Evolutionary conservation across 2,329 filamentous ascomycete species (phyloP), one percentile per base, ranked within the genome.

Genomic region (Pseudocercospora vitis): DNA sequence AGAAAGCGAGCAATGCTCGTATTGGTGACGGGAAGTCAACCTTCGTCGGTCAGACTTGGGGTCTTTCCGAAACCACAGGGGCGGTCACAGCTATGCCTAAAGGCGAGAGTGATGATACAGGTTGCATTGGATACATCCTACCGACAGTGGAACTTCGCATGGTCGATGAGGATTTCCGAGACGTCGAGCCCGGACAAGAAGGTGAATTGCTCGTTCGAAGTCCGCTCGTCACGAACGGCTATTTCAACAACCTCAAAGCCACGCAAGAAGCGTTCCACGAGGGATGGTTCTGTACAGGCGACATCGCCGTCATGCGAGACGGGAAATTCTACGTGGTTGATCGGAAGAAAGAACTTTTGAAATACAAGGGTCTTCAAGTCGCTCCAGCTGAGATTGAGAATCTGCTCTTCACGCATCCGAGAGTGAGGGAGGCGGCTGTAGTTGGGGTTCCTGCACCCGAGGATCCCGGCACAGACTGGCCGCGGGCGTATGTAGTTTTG

Each of bases 321-420:
- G 88, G 87, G n/a, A 88, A 94, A 65, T 89, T 95, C 64, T 95
- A 85, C 74, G 91, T 95, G 67, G 95, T 91, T 0, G 91, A 96
- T 68, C 85, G 91, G 14, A 70, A 69, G 54, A 71, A 71, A 76
- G 81, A 84, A 70, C 66, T 84, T 42, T 82, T 84, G 62, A 82
- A 87, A 44, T 69, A 70, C 54, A 67, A 69, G 52, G 68, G 67
- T 23, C 74, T 77, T 55, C 75, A 77, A 55, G 74, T 77, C 0
- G 70, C 75, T 2, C 75, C 75, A 2, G 74, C 75, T 3, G 74
- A 77, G 52, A 68, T 77, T 2, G 75, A 77, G 53, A 74, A 74
- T n/a, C 57, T 73, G 3, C 67, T 77, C 7, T 68, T 72, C 11
- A 66, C 70, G 1, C 74, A 77, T 45, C 68, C 71, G 3, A 66